A percentile compares a stretch with the other conserved stretches of the same genome.
Evolutionary conservation across 163 green algal genomes (phyloP).

Genomic region (Scenedesmus sp.): DNA sequence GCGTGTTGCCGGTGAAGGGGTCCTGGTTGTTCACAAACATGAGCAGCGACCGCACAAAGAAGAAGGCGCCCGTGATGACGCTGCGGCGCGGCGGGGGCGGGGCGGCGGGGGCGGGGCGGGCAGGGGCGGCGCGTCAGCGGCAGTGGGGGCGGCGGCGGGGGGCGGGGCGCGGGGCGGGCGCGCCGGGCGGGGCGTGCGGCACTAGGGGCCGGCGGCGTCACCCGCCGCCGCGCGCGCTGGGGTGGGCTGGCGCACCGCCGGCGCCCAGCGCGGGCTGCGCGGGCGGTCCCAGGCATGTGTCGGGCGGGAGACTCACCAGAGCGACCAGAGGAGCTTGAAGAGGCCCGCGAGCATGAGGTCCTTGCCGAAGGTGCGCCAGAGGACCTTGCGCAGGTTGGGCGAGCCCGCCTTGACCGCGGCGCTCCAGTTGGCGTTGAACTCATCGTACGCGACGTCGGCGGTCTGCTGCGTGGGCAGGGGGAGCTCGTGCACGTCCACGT

Average conservation of each 20-base stretch:
- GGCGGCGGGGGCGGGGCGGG: neutral
- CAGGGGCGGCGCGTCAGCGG: neutral
- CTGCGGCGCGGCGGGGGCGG: neutral
- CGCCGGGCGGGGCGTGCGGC: neutral
- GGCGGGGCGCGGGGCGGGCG: neutral
- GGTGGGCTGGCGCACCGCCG: neutral
- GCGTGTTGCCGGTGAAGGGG: constrained; percentile 29
- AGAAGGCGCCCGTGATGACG: constrained; percentile 58
- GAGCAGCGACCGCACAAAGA: constrained; percentile 61
- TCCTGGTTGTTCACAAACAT: constrained; percentile 48
- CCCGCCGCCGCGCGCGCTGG: neutral
- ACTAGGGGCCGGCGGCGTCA: neutral
- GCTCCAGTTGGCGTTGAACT: constrained; percentile 51
- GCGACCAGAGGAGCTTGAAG: constrained; percentile 64
- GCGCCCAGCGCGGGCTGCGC: neutral
- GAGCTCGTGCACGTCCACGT: constrained; percentile 45
- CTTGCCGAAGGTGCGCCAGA: constrained; percentile 53
- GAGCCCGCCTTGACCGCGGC: constrained; percentile 10
- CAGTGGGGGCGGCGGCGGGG: neutral
- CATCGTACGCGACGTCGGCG: constrained; percentile 45
- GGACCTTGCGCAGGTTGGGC: constrained; percentile 41
- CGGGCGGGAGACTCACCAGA: constrained; percentile 43
- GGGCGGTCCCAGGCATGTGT: neutral
- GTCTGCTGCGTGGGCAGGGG: constrained; percentile 49
- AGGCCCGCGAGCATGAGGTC: constrained; percentile 57